phyloP scores from a whole-genome alignment of 306 rosid genomes.

The Prunus salicina region DNA sequence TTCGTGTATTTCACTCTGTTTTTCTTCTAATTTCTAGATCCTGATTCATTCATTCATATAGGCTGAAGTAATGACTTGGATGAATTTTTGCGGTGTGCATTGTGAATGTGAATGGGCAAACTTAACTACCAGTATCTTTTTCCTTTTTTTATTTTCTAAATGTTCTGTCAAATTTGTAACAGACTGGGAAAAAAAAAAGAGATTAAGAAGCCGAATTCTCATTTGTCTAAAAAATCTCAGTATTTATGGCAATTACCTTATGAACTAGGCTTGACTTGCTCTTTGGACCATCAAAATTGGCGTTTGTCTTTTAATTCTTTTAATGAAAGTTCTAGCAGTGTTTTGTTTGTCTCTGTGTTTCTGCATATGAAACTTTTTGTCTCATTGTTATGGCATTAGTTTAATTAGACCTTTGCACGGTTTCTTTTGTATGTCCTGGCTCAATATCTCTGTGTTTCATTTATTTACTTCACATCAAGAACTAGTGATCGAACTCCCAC shows the following conservation, averaged over 20 bases:
- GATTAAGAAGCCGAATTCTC: not conserved
- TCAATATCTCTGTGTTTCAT: not conserved
- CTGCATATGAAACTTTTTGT: not conserved
- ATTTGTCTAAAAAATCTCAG: not conserved
- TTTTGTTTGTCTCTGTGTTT: not conserved
- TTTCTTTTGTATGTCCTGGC: not conserved
- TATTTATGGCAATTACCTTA: not conserved
- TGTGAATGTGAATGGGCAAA: not conserved
- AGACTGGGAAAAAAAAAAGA: not conserved
- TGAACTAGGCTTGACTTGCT: not conserved
- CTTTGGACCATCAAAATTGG: not conserved
- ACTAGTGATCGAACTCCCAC: not conserved
- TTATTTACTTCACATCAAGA: not conserved
- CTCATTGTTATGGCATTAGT: not conserved
- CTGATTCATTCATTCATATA: too few species aligned
- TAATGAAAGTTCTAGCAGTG: not conserved
- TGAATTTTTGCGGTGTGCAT: not conserved
- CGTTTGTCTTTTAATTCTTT: not conserved
- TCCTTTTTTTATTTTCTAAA: not conserved
- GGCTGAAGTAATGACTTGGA: not conserved
- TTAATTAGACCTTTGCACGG: not conserved
- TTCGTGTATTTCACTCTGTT: not conserved
- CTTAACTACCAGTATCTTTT: not conserved
- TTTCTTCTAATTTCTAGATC: not conserved
- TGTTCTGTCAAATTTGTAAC: not conserved